Evolutionary conservation across 768 basidiomycete genomes (phyloP).

Genomic region (Coprinellus micaceus): DNA sequence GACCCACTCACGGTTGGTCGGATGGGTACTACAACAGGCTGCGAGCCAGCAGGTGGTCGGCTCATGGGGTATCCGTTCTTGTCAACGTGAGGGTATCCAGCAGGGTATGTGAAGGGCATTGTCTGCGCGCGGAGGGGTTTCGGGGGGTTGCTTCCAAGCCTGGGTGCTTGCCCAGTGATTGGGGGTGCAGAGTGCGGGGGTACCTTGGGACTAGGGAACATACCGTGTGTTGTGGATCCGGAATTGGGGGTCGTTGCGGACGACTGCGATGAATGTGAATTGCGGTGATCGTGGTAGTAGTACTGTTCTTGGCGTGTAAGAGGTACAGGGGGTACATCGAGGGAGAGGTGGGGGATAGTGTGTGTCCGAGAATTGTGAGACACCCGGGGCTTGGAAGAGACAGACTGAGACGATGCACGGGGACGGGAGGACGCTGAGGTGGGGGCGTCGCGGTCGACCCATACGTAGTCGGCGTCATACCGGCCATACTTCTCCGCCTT

Average conservation of each 20-base stretch:
- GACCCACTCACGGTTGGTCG: constrained; percentile 7
- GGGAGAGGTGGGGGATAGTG: constrained; percentile 2
- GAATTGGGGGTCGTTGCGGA: constrained; percentile 8
- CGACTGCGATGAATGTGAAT: constrained; percentile 10
- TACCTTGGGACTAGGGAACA: neutral
- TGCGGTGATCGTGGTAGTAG: constrained; percentile 5
- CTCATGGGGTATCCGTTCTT: constrained; percentile 6
- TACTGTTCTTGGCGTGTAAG: constrained; percentile 7
- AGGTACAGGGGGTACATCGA: constrained; percentile 1
- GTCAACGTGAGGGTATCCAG: constrained; percentile 2
- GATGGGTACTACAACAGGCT: neutral
- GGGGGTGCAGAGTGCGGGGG: constrained; percentile 3
- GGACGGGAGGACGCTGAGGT: neutral
- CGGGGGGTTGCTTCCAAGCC: constrained; percentile 5
- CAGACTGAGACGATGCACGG: constrained; percentile 8
- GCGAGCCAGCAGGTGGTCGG: neutral
- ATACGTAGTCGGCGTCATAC: constrained; percentile 4
- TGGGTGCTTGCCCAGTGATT: constrained; percentile 3
- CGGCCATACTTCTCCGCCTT: neutral
- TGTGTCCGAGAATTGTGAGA: neutral
- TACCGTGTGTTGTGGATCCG: constrained; percentile 9
- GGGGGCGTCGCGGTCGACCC: neutral
- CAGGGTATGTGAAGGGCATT: constrained; percentile 5
- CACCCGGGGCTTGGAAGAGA: constrained; percentile 1
- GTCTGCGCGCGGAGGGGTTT: constrained; percentile 13